Evolutionary conservation across 805 yeast genomes (phyloP).

Genomic region (Candida anglica): DNA sequence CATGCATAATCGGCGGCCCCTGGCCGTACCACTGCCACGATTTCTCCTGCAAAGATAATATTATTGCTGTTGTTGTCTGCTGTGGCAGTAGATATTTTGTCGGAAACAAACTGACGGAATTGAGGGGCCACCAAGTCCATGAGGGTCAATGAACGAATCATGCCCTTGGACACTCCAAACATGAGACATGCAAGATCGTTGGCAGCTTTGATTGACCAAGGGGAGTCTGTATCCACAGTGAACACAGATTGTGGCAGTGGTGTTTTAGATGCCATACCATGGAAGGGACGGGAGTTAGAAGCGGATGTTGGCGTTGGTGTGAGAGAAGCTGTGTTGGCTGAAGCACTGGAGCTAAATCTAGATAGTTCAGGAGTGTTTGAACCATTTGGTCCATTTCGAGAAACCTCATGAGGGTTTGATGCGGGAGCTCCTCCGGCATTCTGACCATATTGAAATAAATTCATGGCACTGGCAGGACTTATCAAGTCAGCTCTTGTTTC

Average conservation of each 20-base stretch:
- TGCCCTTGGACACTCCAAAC: slow-evolving; percentile 73
- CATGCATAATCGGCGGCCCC: slow-evolving; percentile 63
- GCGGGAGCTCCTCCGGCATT: slow-evolving; percentile 14
- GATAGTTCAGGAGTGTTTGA: slow-evolving; percentile 12
- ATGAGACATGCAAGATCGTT: slow-evolving; percentile 86
- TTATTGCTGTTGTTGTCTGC: slow-evolving; percentile 23
- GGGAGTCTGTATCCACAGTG: slow-evolving; percentile 68
- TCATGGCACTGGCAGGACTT: slow-evolving; percentile 24
- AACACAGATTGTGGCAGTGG: slow-evolving; percentile 79
- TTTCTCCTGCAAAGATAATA: slow-evolving; percentile 75
- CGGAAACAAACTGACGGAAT: slow-evolving; percentile 64
- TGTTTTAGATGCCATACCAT: slow-evolving; percentile 65
- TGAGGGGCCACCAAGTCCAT: slow-evolving; percentile 78
- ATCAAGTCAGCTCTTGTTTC: slow-evolving; percentile 15
- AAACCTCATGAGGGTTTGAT: slow-evolving; percentile 6
- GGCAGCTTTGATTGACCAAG: slow-evolving; percentile 80
- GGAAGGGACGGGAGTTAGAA: slow-evolving; percentile 45
- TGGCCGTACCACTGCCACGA: slow-evolving; percentile 72
- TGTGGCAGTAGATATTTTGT: slow-evolving; percentile 25
- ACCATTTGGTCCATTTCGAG: slow-evolving; percentile 8
- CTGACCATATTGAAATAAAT: slow-evolving; percentile 7
- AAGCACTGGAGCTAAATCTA: no score
- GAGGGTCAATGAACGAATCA: slow-evolving; percentile 58
- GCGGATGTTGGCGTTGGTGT: slow-evolving; percentile 5
- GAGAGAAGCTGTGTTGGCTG: slow-evolving; percentile 2